Percentiles rank a stretch among this genome's conserved stretches.
Conservation (phyloP, 2,329 filamentous ascomycete species). For the Coniochaeta hoffmannii region DNA sequence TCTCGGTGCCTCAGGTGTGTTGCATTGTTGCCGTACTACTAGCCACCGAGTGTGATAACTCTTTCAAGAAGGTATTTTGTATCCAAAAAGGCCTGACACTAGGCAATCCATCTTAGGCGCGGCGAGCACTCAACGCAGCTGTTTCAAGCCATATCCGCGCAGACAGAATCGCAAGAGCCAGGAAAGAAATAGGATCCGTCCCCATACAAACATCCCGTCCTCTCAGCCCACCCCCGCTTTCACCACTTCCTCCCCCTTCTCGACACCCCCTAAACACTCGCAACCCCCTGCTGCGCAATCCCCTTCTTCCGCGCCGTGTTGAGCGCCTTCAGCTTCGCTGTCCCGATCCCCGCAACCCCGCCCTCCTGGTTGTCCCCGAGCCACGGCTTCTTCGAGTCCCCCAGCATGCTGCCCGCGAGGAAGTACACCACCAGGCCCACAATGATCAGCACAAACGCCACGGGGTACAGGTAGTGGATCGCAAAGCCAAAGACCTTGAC, state of each 20-base stretch:
- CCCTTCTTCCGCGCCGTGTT: slow-evolving; percentile 41
- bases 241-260: neutral
- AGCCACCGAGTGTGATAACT: neutral
- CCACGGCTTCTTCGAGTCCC: slow-evolving; percentile 93
- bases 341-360: slow-evolving; percentile 74
- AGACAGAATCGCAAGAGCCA: too few relatives aligned
- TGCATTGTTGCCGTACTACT: neutral
- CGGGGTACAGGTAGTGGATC: slow-evolving; percentile 88
- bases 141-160: too few relatives aligned
- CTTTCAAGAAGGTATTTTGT: neutral
- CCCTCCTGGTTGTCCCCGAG: slow-evolving; percentile 77
- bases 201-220: too few relatives aligned
- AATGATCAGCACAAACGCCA: slow-evolving; percentile 91
- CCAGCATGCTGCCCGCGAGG: slow-evolving; percentile 70
- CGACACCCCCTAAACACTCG: neutral
- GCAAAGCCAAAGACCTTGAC: slow-evolving; percentile 73
- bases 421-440: slow-evolving; percentile 83
- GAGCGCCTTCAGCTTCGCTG: slow-evolving; percentile 70
- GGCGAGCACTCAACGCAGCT: too few relatives aligned
- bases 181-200: too few relatives aligned
- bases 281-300: neutral
- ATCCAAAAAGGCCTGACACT: neutral
- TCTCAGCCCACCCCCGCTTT: neutral
- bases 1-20: neutral
- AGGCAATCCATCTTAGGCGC: neutral